Conservation (phyloP, 1,284 basidiomycete genomes). For the Ganoderma leucocontextum region DNA sequence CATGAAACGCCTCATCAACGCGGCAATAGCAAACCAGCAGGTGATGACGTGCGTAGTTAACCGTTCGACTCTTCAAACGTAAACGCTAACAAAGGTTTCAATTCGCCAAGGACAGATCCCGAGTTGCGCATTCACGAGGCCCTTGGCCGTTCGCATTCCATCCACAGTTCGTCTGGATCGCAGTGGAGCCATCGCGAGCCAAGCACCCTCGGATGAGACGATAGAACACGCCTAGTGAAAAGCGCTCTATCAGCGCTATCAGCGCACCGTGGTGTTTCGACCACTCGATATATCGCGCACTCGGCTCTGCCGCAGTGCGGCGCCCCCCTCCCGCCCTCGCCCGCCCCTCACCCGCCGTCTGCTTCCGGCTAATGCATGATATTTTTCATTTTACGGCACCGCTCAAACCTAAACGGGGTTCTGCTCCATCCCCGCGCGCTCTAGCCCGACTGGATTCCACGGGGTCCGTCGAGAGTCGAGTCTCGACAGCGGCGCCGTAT, state of each 20-base stretch:
- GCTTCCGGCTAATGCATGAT: not conserved
- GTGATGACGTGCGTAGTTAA: not conserved
- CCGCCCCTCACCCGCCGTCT: not conserved
- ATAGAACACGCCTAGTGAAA: not conserved
- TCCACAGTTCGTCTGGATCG: not conserved
- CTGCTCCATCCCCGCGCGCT: not conserved
- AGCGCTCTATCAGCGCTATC: not conserved
- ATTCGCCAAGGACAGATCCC: not conserved
- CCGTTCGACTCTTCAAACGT: not conserved
- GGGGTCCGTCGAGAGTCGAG: not conserved
- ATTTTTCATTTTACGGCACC: not conserved
- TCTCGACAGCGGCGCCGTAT: not conserved
- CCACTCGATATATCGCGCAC: not conserved
- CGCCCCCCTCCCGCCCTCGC: conserved; percentile 6
- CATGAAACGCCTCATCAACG: not conserved
- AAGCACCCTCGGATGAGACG: not conserved
- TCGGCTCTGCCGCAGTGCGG: conserved; percentile 5
- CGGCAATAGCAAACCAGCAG: not conserved
- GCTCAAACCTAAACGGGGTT: not conserved
- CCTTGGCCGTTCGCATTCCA: not conserved
- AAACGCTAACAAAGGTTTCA: not conserved
- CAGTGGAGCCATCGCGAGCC: not conserved
- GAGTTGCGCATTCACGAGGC: not conserved
- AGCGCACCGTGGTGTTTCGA: not conserved
- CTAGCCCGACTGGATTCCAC: not conserved